Percentiles rank a stretch among this genome's conserved stretches.
Conservation (phyloP, 768 basidiomycete species). For the Auricularia sp. region DNA sequence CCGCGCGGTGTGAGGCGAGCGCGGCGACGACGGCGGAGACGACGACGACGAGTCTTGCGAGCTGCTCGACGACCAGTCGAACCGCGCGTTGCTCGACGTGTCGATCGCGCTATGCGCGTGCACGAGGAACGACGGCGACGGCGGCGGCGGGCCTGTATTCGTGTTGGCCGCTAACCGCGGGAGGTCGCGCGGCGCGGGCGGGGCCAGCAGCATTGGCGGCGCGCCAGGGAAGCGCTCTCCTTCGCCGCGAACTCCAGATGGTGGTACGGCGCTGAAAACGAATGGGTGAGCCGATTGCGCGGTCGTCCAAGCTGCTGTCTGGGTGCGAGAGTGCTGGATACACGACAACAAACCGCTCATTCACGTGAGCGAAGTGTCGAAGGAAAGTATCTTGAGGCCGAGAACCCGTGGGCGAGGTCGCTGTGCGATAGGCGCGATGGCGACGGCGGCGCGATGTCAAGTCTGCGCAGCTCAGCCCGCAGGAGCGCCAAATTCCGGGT, state of each 20-base stretch:
- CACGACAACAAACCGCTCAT: conserved; percentile 30
- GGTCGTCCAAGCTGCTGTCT: conserved; percentile 19
- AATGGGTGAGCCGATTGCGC: not conserved
- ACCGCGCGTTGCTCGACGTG: not conserved
- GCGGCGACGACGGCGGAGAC: not conserved
- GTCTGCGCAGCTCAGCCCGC: not conserved
- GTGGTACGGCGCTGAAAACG: too few relatives aligned
- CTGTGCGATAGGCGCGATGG: not conserved
- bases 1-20: not conserved
- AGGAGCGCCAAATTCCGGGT: conserved; percentile 48
- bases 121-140: not conserved
- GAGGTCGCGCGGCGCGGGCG: not conserved
- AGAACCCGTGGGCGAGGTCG: conserved; percentile 37
- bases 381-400: conserved; percentile 46
- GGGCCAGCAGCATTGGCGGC: not conserved
- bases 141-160: not conserved
- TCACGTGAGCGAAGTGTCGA: conserved; percentile 45
- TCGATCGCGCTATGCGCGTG: not conserved
- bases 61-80: conserved; percentile 1
- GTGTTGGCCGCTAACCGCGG: not conserved
- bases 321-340: conserved; percentile 37
- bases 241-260: not conserved
- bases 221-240: not conserved
- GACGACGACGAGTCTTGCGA: not conserved
- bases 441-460: not conserved